These are phyloP conservation scores for Phlebiopsis flavidoalba DNA, from an alignment of 768 basidiomycete genomes.

Conservation along the genomic window DNA sequence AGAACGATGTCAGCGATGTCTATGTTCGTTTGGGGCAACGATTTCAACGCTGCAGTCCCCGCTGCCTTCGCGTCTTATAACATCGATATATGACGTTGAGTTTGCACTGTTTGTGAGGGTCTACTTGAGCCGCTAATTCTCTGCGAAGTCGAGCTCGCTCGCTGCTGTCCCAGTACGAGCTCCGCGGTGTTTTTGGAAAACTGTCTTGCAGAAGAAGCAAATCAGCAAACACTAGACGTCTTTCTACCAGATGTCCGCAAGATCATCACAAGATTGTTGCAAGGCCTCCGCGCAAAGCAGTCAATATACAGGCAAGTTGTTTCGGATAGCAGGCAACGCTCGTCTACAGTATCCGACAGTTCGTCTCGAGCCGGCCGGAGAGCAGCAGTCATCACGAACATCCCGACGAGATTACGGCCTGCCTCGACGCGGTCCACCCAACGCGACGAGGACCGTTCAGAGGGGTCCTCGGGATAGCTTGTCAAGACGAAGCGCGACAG, in stretches of 20 bases:
- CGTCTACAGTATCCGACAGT: conserved; percentile 31
- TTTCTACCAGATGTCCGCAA: conserved; percentile 88
- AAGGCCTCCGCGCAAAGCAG: conserved; percentile 91
- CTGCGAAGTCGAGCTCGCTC: conserved; percentile 73
- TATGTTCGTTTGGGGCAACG: conserved; percentile 96
- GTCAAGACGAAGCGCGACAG: conserved; percentile 37
- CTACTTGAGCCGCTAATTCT: background rate
- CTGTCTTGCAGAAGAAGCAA: conserved; percentile 89
- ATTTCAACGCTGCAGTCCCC: conserved; percentile 93
- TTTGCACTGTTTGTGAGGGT: conserved; percentile 13
- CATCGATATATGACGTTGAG: conserved; percentile 90
- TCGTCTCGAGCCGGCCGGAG: conserved; percentile 47
- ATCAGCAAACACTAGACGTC: conserved; percentile 74
- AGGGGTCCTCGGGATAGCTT: conserved; percentile 27
- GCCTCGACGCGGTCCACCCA: conserved; percentile 1
- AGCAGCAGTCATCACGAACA: conserved; percentile 48
- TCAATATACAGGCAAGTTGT: conserved; percentile 76
- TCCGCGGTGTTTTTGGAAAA: conserved; percentile 86
- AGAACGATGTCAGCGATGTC: conserved; percentile 87
- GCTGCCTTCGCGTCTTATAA: conserved; percentile 80
- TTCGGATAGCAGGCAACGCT: conserved; percentile 52
- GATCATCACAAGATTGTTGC: conserved; percentile 90
- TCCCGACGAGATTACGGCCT: conserved; percentile 32
- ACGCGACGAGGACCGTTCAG: conserved; percentile 18
- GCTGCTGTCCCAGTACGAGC: conserved; percentile 81